These are phyloP conservation scores for Diaporthe eres DNA, from an alignment of 2,329 filamentous ascomycete species.

Conservation along the genomic window DNA sequence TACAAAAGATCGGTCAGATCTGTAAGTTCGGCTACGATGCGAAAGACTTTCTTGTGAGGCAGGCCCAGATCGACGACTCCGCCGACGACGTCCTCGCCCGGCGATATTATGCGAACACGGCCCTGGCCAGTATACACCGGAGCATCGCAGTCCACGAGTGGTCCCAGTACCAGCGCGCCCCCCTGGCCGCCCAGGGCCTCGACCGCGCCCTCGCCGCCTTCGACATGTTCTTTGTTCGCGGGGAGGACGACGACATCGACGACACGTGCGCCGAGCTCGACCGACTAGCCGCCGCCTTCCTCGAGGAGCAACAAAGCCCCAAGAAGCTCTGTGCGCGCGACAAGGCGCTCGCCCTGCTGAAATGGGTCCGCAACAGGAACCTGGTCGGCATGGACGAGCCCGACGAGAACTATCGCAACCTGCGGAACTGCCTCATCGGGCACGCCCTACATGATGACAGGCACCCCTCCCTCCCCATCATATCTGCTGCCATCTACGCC, in stretches of 20 bases:
- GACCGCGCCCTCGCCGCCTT: constrained; percentile 86
- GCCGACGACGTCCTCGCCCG: constrained; percentile 83
- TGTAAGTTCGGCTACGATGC: constrained; percentile 85
- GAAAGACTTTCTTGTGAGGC: constrained; percentile 83
- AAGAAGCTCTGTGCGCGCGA: constrained; percentile 71
- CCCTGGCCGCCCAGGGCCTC: constrained; percentile 57
- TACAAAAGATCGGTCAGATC: constrained; percentile 79
- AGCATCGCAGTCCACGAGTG: constrained; percentile 84
- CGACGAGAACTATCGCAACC: constrained; percentile 78
- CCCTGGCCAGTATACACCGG: constrained; percentile 85
- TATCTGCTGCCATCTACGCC: constrained; percentile 90
- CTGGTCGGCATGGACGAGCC: constrained; percentile 79
- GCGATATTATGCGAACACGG: constrained; percentile 81
- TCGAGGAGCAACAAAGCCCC: constrained; percentile 64
- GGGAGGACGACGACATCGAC: constrained; percentile 78
- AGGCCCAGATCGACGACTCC: constrained; percentile 72
- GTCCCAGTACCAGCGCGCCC: constrained; percentile 65
- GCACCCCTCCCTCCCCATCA: constrained; percentile 87
- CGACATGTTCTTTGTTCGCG: constrained; percentile 88
- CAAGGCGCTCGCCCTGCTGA: constrained; percentile 77
- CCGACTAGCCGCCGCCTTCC: constrained; percentile 70
- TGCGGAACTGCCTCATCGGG: constrained; percentile 91
- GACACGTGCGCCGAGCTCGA: constrained; percentile 78
- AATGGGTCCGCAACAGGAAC: constrained; percentile 77
- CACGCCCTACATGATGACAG: constrained; percentile 79